A percentile compares a stretch with the other conserved stretches of the same genome.
These are phyloP conservation scores for Septoria petroselini DNA, from an alignment of 2,329 filamentous ascomycete genomes.

Conservation along the genomic window DNA sequence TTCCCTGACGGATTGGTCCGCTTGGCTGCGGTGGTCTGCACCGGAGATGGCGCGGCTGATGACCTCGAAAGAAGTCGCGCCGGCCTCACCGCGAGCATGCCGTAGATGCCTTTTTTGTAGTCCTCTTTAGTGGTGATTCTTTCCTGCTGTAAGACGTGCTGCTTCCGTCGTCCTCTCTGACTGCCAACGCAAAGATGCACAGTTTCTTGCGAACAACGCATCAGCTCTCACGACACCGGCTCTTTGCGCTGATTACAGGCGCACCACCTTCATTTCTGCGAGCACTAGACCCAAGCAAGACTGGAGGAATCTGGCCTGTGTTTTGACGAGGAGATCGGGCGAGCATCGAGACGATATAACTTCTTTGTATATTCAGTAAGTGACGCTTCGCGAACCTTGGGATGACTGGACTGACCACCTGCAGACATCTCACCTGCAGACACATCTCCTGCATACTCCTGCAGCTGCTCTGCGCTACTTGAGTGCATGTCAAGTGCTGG, in stretches of 20 bases:
- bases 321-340: neutral
- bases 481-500: neutral
- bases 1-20: neutral
- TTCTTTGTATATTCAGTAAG: conserved; percentile 11
- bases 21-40: neutral
- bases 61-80: neutral
- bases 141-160: neutral
- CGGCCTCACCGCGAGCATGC: neutral
- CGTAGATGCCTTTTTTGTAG: neutral
- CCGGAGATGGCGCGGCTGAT: conserved; percentile 4
- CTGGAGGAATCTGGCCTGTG: neutral
- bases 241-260: neutral
- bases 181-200: conserved; percentile 5
- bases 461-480: neutral
- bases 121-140: neutral
- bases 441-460: neutral
- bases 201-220: conserved; percentile 8
- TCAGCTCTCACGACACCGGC: conserved; percentile 13
- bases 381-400: neutral
- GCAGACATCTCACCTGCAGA: conserved; percentile 9
- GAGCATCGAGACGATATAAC: too few species aligned
- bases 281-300: neutral
- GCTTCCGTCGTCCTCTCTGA: neutral
- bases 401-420: neutral
- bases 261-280: conserved; percentile 4